Percentiles rank a stretch among this genome's conserved stretches.
These are phyloP conservation scores for Aspergillus aculeatinus DNA, from an alignment of 2,329 filamentous ascomycete genomes.

Conservation along the genomic window DNA sequence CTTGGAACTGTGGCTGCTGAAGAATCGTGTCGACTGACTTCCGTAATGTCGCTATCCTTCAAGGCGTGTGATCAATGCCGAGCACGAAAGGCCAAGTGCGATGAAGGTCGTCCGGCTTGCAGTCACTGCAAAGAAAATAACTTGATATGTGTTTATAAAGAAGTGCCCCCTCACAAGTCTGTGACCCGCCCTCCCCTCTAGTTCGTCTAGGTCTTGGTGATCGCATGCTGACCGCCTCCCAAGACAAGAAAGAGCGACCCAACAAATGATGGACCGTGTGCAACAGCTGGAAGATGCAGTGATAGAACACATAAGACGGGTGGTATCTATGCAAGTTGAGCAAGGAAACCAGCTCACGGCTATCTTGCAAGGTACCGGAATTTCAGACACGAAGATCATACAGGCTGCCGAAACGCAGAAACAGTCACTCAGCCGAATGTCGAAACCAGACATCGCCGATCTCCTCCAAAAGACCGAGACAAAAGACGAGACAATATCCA, in stretches of 20 bases:
- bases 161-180: slow-evolving; percentile 88
- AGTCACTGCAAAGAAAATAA: slow-evolving; percentile 84
- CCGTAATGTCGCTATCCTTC: slow-evolving; percentile 1
- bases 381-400: slow-evolving; percentile 6
- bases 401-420: slow-evolving; percentile 14
- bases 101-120: slow-evolving; percentile 79
- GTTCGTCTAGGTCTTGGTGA: neutral
- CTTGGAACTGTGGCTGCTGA: neutral
- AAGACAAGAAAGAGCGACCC: slow-evolving; percentile 44
- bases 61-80: slow-evolving; percentile 91
- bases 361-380: neutral
- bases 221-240: slow-evolving; percentile 5
- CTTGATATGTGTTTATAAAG: slow-evolving; percentile 81
- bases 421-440: slow-evolving; percentile 17
- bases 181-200: slow-evolving; percentile 29
- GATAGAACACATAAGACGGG: slow-evolving; percentile 23
- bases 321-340: slow-evolving; percentile 22
- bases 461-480: slow-evolving; percentile 13
- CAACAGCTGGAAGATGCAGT: slow-evolving; percentile 33
- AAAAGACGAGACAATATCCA: slow-evolving; percentile 13
- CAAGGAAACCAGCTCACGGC: slow-evolving; percentile 15
- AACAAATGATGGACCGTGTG: slow-evolving; percentile 37
- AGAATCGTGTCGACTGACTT: slow-evolving; percentile 8
- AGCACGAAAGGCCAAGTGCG: slow-evolving; percentile 85
- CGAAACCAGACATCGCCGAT: slow-evolving; percentile 27